Conservation (phyloP, 2,329 filamentous ascomycete species). For the Corniculantispora saksenae region DNA sequence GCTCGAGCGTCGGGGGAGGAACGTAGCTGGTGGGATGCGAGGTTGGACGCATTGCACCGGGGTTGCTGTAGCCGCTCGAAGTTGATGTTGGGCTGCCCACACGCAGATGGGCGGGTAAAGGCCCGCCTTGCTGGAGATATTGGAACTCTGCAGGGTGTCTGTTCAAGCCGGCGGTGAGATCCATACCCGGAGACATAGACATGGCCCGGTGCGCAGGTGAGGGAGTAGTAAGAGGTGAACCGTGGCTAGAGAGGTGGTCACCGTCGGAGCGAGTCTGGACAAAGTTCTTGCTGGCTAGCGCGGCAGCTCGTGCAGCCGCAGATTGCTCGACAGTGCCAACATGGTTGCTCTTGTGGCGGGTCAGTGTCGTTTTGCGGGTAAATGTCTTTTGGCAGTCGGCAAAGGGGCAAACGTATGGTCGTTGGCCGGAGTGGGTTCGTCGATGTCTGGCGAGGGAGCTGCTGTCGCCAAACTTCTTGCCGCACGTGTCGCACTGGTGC, state of each 20-base stretch:
- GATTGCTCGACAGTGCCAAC: constrained; percentile 94
- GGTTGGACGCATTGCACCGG: constrained; percentile 63
- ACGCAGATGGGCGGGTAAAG: constrained; percentile 81
- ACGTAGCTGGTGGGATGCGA: constrained; percentile 83
- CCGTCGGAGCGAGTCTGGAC: constrained; percentile 65
- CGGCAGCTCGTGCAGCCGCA: constrained; percentile 83
- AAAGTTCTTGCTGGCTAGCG: constrained; percentile 59
- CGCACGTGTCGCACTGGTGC: constrained; percentile 94
- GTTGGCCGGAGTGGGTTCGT: constrained; percentile 91
- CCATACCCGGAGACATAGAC: constrained; percentile 77
- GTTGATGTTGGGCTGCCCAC: constrained; percentile 69
- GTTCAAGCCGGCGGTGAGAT: constrained; percentile 70
- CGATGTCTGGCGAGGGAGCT: constrained; percentile 92
- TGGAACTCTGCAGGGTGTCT: constrained; percentile 65
- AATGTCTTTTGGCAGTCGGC: constrained; percentile 99
- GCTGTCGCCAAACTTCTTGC: constrained; percentile 89
- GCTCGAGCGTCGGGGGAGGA: constrained; percentile 83
- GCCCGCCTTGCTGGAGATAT: constrained; percentile 72
- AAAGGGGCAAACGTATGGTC: constrained; percentile 96
- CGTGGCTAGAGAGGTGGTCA: constrained; percentile 69
- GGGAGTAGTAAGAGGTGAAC: constrained; percentile 75
- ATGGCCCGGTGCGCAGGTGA: constrained; percentile 78
- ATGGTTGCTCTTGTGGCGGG: constrained; percentile 93
- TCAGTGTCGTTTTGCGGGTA: constrained; percentile 90
- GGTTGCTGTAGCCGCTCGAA: constrained; percentile 53